These are phyloP conservation scores for Tuber calosporum DNA, from an alignment of 495 filamentous ascomycete species.

Conservation along the genomic window DNA sequence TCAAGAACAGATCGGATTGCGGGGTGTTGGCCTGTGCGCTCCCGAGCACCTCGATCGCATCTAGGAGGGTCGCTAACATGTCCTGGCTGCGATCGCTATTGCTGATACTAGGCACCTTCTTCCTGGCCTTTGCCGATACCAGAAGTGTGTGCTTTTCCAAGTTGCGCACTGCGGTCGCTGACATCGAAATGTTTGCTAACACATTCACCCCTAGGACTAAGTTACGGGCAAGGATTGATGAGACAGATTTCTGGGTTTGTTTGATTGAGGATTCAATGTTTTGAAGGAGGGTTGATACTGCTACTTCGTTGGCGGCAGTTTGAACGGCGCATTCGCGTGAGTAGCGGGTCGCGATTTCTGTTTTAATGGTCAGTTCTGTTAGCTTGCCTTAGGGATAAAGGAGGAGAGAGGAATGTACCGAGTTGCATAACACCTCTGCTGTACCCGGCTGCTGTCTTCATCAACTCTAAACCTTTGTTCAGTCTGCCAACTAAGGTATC, in stretches of 20 bases:
- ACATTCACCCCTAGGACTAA: constrained; percentile 25
- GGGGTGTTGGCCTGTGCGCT: constrained; percentile 21
- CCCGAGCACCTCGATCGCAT: constrained; percentile 26
- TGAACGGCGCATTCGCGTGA: constrained; percentile 32
- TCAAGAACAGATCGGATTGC: constrained; percentile 27
- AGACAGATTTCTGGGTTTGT: constrained; percentile 24
- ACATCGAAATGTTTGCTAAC: constrained; percentile 25
- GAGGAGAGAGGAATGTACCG: constrained; percentile 22
- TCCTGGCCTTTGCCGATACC: constrained; percentile 8
- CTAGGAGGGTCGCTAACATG: constrained; percentile 25
- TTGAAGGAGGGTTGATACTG: constrained; percentile 19
- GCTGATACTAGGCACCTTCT: neutral
- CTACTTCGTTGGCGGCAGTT: constrained; percentile 28
- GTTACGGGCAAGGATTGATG: constrained; percentile 22
- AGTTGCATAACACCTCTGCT: constrained; percentile 34
- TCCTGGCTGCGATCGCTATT: constrained; percentile 22
- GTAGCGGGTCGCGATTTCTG: constrained; percentile 32
- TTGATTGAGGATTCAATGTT: constrained; percentile 29
- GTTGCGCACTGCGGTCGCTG: constrained; percentile 13
- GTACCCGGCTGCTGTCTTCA: constrained; percentile 32
- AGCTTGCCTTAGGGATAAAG: neutral
- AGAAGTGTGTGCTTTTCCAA: constrained; percentile 18
- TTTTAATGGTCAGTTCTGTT: constrained; percentile 9
- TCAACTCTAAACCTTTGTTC: constrained; percentile 22
- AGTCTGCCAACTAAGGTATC: constrained; percentile 26